Percentiles rank a stretch among this genome's conserved stretches.
phyloP scores from a whole-genome alignment of 805 yeast genomes.

The Kluyveromyces nonfermentans region DNA sequence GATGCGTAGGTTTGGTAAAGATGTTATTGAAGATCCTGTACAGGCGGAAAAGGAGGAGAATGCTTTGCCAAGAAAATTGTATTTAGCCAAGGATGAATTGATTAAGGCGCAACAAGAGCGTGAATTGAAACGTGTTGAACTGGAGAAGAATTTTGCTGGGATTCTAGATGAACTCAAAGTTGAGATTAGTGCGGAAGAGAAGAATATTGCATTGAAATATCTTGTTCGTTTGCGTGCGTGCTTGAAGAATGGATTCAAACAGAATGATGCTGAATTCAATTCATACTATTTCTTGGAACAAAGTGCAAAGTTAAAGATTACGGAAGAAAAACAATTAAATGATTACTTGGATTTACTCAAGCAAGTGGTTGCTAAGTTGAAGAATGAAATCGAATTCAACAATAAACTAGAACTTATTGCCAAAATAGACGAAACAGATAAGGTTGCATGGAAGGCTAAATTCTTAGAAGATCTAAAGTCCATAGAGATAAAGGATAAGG shows the following conservation, averaged over 20 bases:
- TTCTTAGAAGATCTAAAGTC: conserved; percentile 17
- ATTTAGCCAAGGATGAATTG: conserved; percentile 45
- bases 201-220: conserved; percentile 39
- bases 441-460: conserved; percentile 17
- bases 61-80: conserved; percentile 60
- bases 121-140: conserved; percentile 30
- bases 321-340: conserved; percentile 23
- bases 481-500: conserved; percentile 7
- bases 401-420: conserved; percentile 18
- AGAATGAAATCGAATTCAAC: conserved; percentile 18
- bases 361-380: conserved; percentile 9
- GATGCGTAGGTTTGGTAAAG: conserved; percentile 75
- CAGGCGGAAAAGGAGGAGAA: conserved; percentile 51
- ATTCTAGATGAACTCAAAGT: conserved; percentile 16
- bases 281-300: conserved; percentile 44
- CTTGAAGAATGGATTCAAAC: conserved; percentile 47
- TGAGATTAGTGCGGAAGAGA: conserved; percentile 22
- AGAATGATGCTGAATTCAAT: conserved; percentile 48
- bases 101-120: conserved; percentile 34
- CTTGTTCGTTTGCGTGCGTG: conserved; percentile 44
- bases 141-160: conserved; percentile 25
- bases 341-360: conserved; percentile 14
- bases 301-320: conserved; percentile 35
- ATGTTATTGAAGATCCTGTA: conserved; percentile 35
- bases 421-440: conserved; percentile 27